phyloP scores from a whole-genome alignment of 1,284 basidiomycete genomes.

The Sporisorium sorghi region DNA sequence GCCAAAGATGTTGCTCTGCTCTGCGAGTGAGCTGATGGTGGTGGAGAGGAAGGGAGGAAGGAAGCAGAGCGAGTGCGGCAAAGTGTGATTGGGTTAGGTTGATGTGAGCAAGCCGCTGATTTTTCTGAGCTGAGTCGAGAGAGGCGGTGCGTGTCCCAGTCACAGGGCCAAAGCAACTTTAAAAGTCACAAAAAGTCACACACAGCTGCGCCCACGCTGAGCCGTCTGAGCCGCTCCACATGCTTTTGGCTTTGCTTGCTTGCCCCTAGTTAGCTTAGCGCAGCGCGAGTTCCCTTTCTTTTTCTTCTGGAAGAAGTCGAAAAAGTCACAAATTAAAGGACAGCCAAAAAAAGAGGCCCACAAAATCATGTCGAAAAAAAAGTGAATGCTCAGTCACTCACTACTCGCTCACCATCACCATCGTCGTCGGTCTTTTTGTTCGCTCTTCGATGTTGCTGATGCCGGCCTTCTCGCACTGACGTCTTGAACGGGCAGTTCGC shows the following conservation, averaged over 20 bases:
- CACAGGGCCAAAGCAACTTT: conserved; percentile 9
- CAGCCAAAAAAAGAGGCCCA: conserved; percentile 4
- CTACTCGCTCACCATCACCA: background rate
- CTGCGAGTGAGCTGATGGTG: background rate
- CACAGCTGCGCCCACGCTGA: conserved; percentile 15
- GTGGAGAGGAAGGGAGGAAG: background rate
- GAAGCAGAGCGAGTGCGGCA: background rate
- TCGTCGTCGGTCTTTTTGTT: background rate
- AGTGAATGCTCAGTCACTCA: no score
- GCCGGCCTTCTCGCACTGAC: no score
- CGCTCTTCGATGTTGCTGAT: background rate
- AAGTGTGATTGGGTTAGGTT: conserved; percentile 19
- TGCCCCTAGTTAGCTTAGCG: background rate
- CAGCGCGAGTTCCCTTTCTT: no score
- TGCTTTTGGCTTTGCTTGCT: background rate
- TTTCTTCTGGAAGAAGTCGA: conserved; percentile 10
- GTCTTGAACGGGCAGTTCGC: no score
- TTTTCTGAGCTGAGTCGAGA: background rate
- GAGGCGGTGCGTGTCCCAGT: no score
- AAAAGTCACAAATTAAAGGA: conserved; percentile 6
- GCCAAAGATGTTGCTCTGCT: background rate
- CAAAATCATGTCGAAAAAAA: conserved; percentile 1
- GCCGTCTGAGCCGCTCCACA: conserved; percentile 10
- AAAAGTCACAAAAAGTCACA: conserved; percentile 20
- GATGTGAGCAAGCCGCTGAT: background rate